Base-by-base conservation (phyloP, 345 rosid genomes). In the Gossypium anomalum region DNA sequence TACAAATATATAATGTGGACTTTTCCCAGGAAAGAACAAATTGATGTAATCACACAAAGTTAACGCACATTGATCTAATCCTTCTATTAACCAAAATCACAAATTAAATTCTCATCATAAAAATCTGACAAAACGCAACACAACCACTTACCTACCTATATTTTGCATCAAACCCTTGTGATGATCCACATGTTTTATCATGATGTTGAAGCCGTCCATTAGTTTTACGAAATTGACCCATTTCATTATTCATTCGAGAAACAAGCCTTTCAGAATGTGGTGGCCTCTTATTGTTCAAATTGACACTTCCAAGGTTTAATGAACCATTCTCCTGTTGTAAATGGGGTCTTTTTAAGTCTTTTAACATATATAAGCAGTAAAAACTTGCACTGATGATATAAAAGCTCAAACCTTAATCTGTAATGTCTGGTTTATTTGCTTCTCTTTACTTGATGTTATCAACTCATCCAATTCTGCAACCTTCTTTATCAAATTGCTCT, bases 391-490 rank as follows among this genome's bases (percentile, higher is more conserved):
- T 15, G 9, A 61, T 22, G 7, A 51, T 7, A 53, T 1, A 47
- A 41, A 23, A 43, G 76, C 22, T 72, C 84, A 8, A 80, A 75
- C 90, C 84, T 74, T 85, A 16, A 17, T 44, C 63, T 73, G 86
- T 25, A 61, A 70, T 70, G 10, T 16, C 67, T 78, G 86, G 65
- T 80, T 86, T 71, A 57, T 73, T 34, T 78, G 87, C 78, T 78
- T 78, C 38, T 82, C 85, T 78, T 75, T 75, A 53, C 68, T 77
- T 56, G 49, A 25, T 69, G 87, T 76, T 79, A 88, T 80, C 80
- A 86, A 75, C 51, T 75, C 91, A 76, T 94, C 97, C 79, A 89
- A 83, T 78, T 92, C 98, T 19, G 90, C 79, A 67, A 90, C 79
- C 82, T 80, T 87, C 78, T 79, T 87, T 75, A 87, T 75, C 77